Conservation (phyloP, 2,329 filamentous ascomycete species). For the Lecanicillium sp. region DNA sequence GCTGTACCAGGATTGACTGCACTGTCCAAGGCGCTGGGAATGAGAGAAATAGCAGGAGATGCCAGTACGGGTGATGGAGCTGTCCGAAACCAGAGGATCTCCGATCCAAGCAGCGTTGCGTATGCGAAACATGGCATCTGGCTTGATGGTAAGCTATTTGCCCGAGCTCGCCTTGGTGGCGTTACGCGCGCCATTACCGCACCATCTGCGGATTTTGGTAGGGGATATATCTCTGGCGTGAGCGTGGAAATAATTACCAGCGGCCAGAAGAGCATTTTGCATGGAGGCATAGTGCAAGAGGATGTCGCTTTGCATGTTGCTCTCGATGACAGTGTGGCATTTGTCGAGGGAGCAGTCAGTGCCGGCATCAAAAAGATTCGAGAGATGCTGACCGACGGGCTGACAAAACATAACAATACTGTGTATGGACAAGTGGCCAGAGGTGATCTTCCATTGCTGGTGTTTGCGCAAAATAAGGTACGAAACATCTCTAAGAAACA, state of each 20-base stretch:
- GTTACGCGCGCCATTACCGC: conserved; percentile 34
- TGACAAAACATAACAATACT: conserved; percentile 22
- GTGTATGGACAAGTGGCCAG: conserved; percentile 28
- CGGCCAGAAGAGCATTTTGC: conserved; percentile 24
- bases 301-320: conserved; percentile 34
- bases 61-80: conserved; percentile 37
- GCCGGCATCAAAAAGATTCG: conserved; percentile 24
- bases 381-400: conserved; percentile 24
- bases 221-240: conserved; percentile 29
- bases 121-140: conserved; percentile 32
- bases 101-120: conserved; percentile 20
- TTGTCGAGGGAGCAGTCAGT: conserved; percentile 16
- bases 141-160: conserved; percentile 31
- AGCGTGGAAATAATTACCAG: conserved; percentile 31
- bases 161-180: conserved; percentile 32
- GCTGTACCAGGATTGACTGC: conserved; percentile 36
- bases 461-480: conserved; percentile 31
- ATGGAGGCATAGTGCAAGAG: conserved; percentile 31
- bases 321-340: conserved; percentile 26
- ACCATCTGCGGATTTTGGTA: conserved; percentile 18
- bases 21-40: conserved; percentile 37
- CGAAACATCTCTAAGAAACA: neutral
- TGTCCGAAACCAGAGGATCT: conserved; percentile 17
- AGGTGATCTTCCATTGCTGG: conserved; percentile 28
- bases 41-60: conserved; percentile 39